Evolutionary conservation across 768 basidiomycete species (phyloP).

Genomic region (Rickenella mellea): DNA sequence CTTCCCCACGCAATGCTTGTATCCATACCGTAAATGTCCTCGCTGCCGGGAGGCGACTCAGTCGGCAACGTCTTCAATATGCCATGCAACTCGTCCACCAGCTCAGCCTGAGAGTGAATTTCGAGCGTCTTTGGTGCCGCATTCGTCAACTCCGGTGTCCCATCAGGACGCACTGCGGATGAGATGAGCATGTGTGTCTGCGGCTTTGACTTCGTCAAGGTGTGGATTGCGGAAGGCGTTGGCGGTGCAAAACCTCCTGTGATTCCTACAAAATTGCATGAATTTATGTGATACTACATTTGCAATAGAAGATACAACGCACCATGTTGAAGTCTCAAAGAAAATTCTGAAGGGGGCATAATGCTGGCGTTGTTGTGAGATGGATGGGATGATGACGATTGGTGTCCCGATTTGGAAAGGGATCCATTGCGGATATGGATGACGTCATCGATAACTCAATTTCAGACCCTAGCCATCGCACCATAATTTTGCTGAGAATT

Average conservation of each 20-base stretch:
- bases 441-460: no score
- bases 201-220: constrained; percentile 33
- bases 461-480: no score
- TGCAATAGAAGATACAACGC: constrained; percentile 4
- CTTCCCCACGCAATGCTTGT: constrained; percentile 55
- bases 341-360: constrained; percentile 47
- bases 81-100: constrained; percentile 46
- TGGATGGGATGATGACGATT: no score
- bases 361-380: no score
- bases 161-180: constrained; percentile 37
- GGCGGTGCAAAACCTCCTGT: constrained; percentile 68
- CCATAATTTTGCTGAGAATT: no score
- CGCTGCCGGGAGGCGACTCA: constrained; percentile 44
- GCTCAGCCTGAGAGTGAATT: constrained; percentile 21
- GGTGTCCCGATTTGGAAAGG: no score
- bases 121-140: constrained; percentile 35
- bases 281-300: neutral
- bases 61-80: constrained; percentile 54
- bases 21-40: constrained; percentile 68
- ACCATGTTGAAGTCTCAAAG: constrained; percentile 56
- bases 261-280: constrained; percentile 43
- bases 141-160: constrained; percentile 33
- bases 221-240: constrained; percentile 44
- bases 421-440: no score
- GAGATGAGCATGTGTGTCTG: constrained; percentile 33